A percentile compares a stretch with the other conserved stretches of the same genome.
Conservation (phyloP, 495 filamentous ascomycete genomes). For the Neurospora sp. region DNA sequence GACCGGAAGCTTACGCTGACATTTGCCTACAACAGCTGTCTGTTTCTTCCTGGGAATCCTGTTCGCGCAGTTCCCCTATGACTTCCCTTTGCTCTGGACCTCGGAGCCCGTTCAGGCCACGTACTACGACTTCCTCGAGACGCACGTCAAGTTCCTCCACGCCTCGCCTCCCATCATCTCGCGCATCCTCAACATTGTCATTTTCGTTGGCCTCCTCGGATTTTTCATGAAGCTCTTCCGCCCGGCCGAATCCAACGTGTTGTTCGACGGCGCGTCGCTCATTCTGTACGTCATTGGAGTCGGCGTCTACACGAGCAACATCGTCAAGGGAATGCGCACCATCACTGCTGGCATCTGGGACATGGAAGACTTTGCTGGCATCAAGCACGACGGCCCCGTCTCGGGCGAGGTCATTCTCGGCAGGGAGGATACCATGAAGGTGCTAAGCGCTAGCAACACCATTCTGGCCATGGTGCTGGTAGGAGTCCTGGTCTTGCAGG, state of each 20-base stretch:
- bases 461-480: conserved; percentile 86
- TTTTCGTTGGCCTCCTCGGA: conserved; percentile 77
- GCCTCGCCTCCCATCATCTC: conserved; percentile 80
- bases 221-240: conserved; percentile 91
- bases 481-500: conserved; percentile 86
- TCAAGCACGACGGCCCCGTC: conserved; percentile 30
- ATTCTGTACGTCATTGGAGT: conserved; percentile 87
- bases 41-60: conserved; percentile 98
- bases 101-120: conserved; percentile 46
- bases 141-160: conserved; percentile 78
- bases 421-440: conserved; percentile 77
- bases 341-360: conserved; percentile 52
- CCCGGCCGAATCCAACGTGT: conserved; percentile 82
- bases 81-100: conserved; percentile 95
- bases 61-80: conserved; percentile 94
- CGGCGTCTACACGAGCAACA: conserved; percentile 87
- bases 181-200: conserved; percentile 86
- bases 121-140: conserved; percentile 75
- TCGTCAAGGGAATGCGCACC: conserved; percentile 81
- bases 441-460: conserved; percentile 90
- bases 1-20: conserved; percentile 2
- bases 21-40: conserved; percentile 45
- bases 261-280: conserved; percentile 89
- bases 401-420: conserved; percentile 43
- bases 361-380: conserved; percentile 37